These are phyloP conservation scores for Zygosaccharomyces bisporus DNA, from an alignment of 805 yeast genomes.

Conservation along the genomic window DNA sequence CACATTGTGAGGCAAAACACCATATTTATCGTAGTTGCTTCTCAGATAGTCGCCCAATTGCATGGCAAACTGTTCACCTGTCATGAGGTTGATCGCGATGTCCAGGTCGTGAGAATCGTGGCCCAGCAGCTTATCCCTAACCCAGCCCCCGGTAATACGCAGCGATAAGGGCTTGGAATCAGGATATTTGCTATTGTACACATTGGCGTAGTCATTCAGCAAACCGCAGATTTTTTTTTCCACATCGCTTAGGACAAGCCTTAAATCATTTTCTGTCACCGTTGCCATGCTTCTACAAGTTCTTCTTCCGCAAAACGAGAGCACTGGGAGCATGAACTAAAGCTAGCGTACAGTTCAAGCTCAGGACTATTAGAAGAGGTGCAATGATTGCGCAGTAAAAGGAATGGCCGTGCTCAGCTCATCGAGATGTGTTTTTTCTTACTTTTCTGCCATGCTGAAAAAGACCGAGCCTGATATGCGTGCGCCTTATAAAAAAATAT, in stretches of 20 bases:
- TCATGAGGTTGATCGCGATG: slow-evolving; percentile 77
- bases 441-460: not conserved
- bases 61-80: slow-evolving; percentile 84
- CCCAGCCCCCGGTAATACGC: slow-evolving; percentile 98
- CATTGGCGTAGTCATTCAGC: slow-evolving; percentile 30
- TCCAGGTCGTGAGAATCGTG: slow-evolving; percentile 81
- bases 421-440: not conserved
- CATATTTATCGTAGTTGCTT: slow-evolving; percentile 34
- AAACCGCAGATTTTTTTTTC: slow-evolving; percentile 30
- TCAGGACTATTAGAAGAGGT: not conserved
- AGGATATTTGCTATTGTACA: slow-evolving; percentile 21
- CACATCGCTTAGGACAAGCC: slow-evolving; percentile 17
- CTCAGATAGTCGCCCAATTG: slow-evolving; percentile 51
- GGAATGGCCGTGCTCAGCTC: not conserved
- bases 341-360: not conserved
- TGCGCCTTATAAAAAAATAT: not conserved
- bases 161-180: slow-evolving; percentile 22
- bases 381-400: not conserved
- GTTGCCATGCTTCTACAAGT: slow-evolving; percentile 4
- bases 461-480: not conserved
- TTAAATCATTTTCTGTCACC: slow-evolving; percentile 5
- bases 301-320: not conserved
- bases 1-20: slow-evolving; percentile 41
- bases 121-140: slow-evolving; percentile 86
- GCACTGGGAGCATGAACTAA: slow-evolving; percentile 1